Percentiles rank a stretch among this genome's conserved stretches.
These are phyloP conservation scores for Umbelopsis vinacea DNA, from an alignment of 192 early-diverging fungal genomes.

Conservation along the genomic window DNA sequence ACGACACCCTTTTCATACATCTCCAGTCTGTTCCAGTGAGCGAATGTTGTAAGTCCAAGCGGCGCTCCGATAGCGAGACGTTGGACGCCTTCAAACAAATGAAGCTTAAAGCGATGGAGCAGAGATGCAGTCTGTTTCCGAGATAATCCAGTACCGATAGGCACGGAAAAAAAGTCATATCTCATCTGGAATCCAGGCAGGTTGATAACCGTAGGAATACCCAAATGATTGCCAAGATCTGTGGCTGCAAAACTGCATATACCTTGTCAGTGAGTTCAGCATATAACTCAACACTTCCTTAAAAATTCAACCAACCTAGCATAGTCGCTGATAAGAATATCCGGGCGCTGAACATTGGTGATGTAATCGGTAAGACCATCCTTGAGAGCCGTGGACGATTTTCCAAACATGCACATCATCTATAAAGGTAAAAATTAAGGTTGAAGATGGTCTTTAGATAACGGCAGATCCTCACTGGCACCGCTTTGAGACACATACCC, in stretches of 20 bases:
- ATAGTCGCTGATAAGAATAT: conserved; percentile 14
- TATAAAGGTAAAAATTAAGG: neutral
- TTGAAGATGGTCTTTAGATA: neutral
- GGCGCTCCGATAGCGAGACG: neutral
- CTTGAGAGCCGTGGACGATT: neutral
- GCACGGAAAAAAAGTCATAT: neutral
- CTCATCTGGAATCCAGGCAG: neutral
- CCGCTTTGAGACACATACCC: neutral
- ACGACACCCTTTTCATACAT: neutral
- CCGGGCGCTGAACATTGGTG: conserved; percentile 4
- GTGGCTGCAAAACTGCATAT: conserved; percentile 2
- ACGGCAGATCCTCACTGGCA: no score
- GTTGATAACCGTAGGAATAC: neutral
- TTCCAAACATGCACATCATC: conserved; percentile 15
- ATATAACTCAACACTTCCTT: neutral
- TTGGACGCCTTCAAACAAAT: neutral
- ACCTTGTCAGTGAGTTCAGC: neutral
- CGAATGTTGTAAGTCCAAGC: neutral
- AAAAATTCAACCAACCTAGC: neutral
- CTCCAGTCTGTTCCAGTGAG: conserved; percentile 8
- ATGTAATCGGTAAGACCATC: conserved; percentile 6
- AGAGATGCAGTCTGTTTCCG: neutral
- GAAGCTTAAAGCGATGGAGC: neutral
- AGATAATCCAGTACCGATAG: neutral
- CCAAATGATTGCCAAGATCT: conserved; percentile 10